Percentiles rank a stretch among this genome's conserved stretches.
phyloP scores from a whole-genome alignment of 306 rosid species.

The Albizia julibrissin region DNA sequence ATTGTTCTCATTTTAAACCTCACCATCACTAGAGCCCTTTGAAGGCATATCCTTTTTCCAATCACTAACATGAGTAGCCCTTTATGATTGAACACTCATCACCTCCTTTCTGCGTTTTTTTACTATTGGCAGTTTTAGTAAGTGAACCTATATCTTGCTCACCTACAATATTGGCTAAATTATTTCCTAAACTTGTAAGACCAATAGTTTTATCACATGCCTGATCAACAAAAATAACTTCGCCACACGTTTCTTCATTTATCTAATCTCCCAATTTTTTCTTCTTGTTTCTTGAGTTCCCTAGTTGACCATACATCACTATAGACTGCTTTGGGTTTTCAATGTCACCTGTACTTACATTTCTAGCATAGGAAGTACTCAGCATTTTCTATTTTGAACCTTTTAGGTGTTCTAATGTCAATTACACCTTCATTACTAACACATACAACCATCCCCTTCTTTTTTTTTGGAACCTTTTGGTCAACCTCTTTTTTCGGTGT shows the following conservation, averaged over 20 bases:
- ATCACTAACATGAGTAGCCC: neutral
- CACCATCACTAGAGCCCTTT: slow-evolving; percentile 23
- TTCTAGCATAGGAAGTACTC: neutral
- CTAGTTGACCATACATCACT: slow-evolving; percentile 14
- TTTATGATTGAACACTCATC: neutral
- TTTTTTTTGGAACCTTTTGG: slow-evolving; percentile 43
- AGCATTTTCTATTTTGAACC: neutral
- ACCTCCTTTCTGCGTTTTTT: too few species aligned
- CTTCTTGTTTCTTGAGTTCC: slow-evolving; percentile 14
- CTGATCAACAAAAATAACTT: neutral
- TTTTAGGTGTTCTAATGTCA: neutral
- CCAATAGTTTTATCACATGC: neutral
- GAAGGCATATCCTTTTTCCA: neutral
- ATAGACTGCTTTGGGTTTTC: neutral
- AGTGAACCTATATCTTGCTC: neutral
- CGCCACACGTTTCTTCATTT: neutral
- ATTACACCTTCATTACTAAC: neutral
- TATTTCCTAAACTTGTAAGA: neutral
- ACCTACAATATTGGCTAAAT: neutral
- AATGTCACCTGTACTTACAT: neutral
- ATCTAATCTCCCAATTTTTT: neutral
- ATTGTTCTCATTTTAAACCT: slow-evolving; percentile 16
- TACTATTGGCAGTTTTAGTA: neutral
- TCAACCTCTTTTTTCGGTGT: slow-evolving; percentile 20
- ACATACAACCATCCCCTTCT: neutral